Evolutionary conservation across 192 early-diverging fungal species (phyloP), one percentile per base, ranked within the genome.

Genomic region (Backusella tuberculispora): DNA sequence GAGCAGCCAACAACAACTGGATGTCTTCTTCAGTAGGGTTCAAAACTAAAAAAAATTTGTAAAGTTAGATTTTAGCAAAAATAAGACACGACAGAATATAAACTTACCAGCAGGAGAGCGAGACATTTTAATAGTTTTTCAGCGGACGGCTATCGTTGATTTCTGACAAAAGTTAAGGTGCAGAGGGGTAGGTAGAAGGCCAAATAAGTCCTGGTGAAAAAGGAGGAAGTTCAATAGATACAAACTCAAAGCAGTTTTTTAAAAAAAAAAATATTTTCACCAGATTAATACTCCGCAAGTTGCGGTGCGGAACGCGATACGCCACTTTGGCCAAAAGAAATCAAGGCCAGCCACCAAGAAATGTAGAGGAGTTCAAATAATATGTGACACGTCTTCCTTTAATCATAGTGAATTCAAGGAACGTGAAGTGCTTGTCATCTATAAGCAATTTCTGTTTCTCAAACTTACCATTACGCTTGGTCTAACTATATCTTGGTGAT

Each of bases 1-100:
- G 94, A 84, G 98, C 98, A 77, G 95, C 91, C 80, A 99, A 89
- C 81, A 99, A 89, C 80, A 91, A 87, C 89, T 94, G 90, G 80
- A 97, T 92, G 83, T 97, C 96, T 85, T 95, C 88, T 83, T 97
- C 93, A 79, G 94, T 95, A 78, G 93, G 86, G 74, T 85, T 83
- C 69, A 94, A 87, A 75, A 86, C 80, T 78, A 45, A 29, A 63
- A 19, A 40, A n/a, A 15, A 34, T 1, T 24, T 12, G 4, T 8
- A n/a, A 53, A 13, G 53, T 56, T 56, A 56, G 53, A 56, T 56
- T 19, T 19, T 50, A 9, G 10, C 9, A 2, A 13, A 4, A 1
- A 13, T 4, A 60, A 26, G 38, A 5, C n/a, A 26, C 10, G 8
- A 24, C 0, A 21, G 5, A 13, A 21, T 12, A 21, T 12, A 41